These are phyloP conservation scores for Thuidium tamariscinum DNA, from an alignment of 225 moss, liverwort and hornwort genomes.

Conservation along the genomic window DNA sequence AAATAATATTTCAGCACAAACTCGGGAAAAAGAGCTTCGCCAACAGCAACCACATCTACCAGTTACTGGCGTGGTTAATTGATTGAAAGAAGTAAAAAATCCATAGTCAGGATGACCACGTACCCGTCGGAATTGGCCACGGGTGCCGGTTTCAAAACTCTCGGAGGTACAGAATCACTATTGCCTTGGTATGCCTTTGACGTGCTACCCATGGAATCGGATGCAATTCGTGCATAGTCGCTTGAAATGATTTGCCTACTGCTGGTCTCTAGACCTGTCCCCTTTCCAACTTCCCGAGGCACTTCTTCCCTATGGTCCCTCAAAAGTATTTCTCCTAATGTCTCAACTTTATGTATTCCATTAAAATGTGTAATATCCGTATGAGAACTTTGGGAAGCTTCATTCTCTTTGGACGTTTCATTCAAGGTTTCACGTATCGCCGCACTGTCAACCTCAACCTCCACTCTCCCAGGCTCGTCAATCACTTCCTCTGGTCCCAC, in stretches of 20 bases:
- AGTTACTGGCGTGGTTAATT: background rate
- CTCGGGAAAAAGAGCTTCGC: background rate
- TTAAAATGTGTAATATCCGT: background rate
- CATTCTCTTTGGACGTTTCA: background rate
- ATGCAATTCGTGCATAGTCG: conserved; percentile 7
- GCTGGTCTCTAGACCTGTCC: conserved; percentile 27
- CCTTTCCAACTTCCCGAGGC: conserved; percentile 37
- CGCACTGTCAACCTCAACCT: conserved; percentile 2
- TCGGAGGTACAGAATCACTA: conserved; percentile 7
- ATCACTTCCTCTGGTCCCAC: background rate
- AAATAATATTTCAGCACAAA: conserved; percentile 4
- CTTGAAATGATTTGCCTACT: conserved; percentile 13
- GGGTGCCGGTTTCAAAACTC: conserved; percentile 16
- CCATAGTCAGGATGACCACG: background rate
- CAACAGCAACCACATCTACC: background rate
- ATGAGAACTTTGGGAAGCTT: background rate
- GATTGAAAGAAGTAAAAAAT: background rate
- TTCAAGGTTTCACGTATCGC: background rate
- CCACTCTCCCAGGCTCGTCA: background rate
- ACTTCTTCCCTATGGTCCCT: conserved; percentile 21
- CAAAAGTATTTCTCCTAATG: conserved; percentile 43
- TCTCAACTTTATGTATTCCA: conserved; percentile 21
- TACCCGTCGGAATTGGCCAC: conserved; percentile 36
- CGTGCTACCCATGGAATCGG: conserved; percentile 25
- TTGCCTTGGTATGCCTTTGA: conserved; percentile 23